phyloP scores from a whole-genome alignment of 495 filamentous ascomycete genomes.

The Rostrohypoxylon terebratum region DNA sequence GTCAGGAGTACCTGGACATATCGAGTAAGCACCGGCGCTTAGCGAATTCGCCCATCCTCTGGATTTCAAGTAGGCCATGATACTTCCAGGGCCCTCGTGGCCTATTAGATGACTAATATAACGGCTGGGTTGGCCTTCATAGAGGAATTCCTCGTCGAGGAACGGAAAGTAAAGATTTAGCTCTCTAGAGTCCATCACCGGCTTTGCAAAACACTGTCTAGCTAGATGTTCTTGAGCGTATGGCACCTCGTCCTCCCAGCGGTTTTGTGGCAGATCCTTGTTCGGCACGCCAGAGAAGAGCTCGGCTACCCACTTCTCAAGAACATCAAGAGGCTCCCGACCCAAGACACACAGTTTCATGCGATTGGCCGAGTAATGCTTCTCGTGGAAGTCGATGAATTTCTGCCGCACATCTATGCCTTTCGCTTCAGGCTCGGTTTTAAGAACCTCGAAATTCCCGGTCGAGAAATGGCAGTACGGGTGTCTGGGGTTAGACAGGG shows the following conservation, averaged over 20 bases:
- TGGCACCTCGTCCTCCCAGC: slow-evolving; percentile 81
- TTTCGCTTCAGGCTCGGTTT: slow-evolving; percentile 81
- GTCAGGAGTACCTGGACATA: slow-evolving; percentile 83
- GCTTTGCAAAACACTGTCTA: slow-evolving; percentile 91
- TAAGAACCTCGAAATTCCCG: slow-evolving; percentile 89
- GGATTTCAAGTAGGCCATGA: slow-evolving; percentile 92
- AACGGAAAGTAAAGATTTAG: slow-evolving; percentile 91
- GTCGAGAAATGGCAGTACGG: slow-evolving; percentile 98
- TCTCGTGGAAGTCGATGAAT: slow-evolving; percentile 93
- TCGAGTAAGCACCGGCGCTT: slow-evolving; percentile 77
- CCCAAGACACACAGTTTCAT: slow-evolving; percentile 97
- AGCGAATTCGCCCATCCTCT: slow-evolving; percentile 96
- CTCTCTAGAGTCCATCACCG: slow-evolving; percentile 91
- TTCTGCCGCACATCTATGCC: slow-evolving; percentile 91
- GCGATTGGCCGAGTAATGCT: slow-evolving; percentile 92
- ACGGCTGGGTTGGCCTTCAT: slow-evolving; percentile 84
- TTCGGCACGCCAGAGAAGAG: slow-evolving; percentile 86
- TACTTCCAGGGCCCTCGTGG: slow-evolving; percentile 96
- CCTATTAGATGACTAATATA: slow-evolving; percentile 96
- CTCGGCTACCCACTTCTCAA: slow-evolving; percentile 89
- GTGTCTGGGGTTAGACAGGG: slow-evolving; percentile 87
- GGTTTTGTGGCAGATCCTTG: slow-evolving; percentile 82
- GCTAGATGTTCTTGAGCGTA: slow-evolving; percentile 75
- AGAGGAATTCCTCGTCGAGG: slow-evolving; percentile 86
- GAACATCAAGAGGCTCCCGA: slow-evolving; percentile 84